Conservation (phyloP, 2,329 filamentous ascomycete genomes). For the Pseudogymnoascus sp. region DNA sequence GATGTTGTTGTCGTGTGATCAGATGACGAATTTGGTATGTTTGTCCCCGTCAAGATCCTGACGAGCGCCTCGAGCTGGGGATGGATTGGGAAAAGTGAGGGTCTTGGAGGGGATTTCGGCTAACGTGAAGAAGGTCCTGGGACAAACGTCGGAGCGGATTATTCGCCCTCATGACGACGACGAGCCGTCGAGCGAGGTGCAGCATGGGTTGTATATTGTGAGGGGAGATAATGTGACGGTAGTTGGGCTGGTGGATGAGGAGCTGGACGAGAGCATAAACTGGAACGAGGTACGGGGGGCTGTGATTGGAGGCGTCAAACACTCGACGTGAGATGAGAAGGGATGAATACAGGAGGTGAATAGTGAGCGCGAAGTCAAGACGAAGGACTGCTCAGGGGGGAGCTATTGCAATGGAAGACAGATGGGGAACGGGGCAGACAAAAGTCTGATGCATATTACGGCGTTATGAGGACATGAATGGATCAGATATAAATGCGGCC, state of each 20-base stretch:
- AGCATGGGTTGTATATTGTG: constrained; percentile 83
- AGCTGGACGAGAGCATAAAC: constrained; percentile 81
- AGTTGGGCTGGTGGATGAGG: constrained; percentile 82
- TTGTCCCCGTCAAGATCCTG: not conserved
- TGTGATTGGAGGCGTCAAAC: constrained; percentile 77
- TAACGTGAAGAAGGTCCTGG: constrained; percentile 52
- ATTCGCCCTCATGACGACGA: constrained; percentile 79
- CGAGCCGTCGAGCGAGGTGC: constrained; percentile 70
- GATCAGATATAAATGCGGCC: not conserved
- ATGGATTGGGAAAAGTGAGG: not conserved
- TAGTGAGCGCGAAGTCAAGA: not conserved
- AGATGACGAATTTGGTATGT: constrained; percentile 76
- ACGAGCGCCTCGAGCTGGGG: not conserved
- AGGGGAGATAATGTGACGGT: constrained; percentile 91
- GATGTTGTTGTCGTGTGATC: constrained; percentile 75
- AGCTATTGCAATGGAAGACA: not conserved
- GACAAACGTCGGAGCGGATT: constrained; percentile 76
- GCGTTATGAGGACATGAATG: constrained; percentile 21
- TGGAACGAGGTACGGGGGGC: constrained; percentile 85
- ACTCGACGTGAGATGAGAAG: constrained; percentile 36
- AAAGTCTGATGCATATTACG: constrained; percentile 23
- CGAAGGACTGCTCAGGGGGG: not conserved
- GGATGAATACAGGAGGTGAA: not conserved
- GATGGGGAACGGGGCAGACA: constrained; percentile 4
- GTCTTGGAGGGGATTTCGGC: not conserved